Percentiles rank a stretch among this genome's conserved stretches.
Evolutionary conservation across 2,329 filamentous ascomycete species (phyloP).

Genomic region (Saccharata proteae): DNA sequence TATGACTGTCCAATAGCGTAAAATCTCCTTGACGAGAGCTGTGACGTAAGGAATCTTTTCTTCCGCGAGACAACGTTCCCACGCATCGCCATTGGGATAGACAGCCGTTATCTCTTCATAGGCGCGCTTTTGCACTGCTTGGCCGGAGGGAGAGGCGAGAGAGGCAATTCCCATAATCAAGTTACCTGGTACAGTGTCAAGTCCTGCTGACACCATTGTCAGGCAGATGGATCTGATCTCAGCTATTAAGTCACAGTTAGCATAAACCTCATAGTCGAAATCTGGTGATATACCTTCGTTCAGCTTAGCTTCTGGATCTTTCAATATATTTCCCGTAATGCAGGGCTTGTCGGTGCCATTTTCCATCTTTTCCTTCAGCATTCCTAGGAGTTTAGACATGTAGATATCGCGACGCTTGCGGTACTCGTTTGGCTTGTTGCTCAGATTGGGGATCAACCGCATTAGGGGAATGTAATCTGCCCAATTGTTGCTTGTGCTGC

Average conservation of each 20-base stretch:
- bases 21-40: constrained; percentile 64
- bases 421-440: constrained; percentile 51
- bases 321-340: constrained; percentile 58
- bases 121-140: constrained; percentile 57
- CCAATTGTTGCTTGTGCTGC: constrained; percentile 73
- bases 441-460: constrained; percentile 51
- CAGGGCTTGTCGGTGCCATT: constrained; percentile 55
- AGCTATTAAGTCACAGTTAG: constrained; percentile 32
- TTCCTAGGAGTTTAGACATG: constrained; percentile 45
- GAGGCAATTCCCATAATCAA: constrained; percentile 70
- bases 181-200: constrained; percentile 72
- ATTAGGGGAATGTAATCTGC: constrained; percentile 73
- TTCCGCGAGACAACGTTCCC: constrained; percentile 58
- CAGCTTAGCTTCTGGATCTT: constrained; percentile 56
- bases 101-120: constrained; percentile 57
- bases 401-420: constrained; percentile 57
- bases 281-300: constrained; percentile 43
- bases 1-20: constrained; percentile 70
- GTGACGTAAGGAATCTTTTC: constrained; percentile 69
- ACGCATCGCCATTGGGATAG: constrained; percentile 65
- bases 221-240: constrained; percentile 73
- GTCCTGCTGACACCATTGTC: constrained; percentile 69
- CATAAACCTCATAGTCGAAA: not conserved
- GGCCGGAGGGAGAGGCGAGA: constrained; percentile 54
- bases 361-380: constrained; percentile 48